These are phyloP conservation scores for Porpolomopsis calyptriformis DNA, from an alignment of 768 basidiomycete species.

Conservation along the genomic window DNA sequence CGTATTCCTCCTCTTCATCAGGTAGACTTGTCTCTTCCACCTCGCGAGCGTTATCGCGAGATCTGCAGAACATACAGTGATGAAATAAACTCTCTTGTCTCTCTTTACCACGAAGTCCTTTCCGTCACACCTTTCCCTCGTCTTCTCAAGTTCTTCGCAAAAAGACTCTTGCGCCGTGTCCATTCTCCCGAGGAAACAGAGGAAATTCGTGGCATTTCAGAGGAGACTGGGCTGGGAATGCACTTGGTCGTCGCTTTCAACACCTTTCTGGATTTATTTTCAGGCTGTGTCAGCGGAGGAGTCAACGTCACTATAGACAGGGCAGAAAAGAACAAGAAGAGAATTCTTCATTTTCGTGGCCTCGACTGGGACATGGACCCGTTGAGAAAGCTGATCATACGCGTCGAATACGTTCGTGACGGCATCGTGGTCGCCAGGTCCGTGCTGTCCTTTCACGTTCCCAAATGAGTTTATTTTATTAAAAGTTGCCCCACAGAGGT, in stretches of 20 bases:
- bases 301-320: constrained; percentile 14
- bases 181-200: constrained; percentile 23
- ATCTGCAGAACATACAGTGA: constrained; percentile 23
- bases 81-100: constrained; percentile 18
- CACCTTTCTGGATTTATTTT: constrained; percentile 30
- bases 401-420: constrained; percentile 24
- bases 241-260: constrained; percentile 29
- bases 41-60: constrained; percentile 19
- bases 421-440: constrained; percentile 26
- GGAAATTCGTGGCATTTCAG: constrained; percentile 25
- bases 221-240: constrained; percentile 15
- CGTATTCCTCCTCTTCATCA: constrained; percentile 21
- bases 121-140: constrained; percentile 16
- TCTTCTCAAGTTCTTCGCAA: constrained; percentile 18
- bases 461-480: not conserved
- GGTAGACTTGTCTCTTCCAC: constrained; percentile 25
- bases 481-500: constrained; percentile 14
- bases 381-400: constrained; percentile 24
- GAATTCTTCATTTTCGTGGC: constrained; percentile 28
- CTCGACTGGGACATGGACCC: constrained; percentile 31
- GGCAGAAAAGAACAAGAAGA: constrained; percentile 6
- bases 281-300: constrained; percentile 30
- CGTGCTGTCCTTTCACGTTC: not conserved
- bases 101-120: constrained; percentile 22
- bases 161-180: constrained; percentile 19